Evolutionary conservation across 2,329 filamentous ascomycete species (phyloP), one percentile per base, ranked within the genome.

Genomic region (Bisporella sp.): DNA sequence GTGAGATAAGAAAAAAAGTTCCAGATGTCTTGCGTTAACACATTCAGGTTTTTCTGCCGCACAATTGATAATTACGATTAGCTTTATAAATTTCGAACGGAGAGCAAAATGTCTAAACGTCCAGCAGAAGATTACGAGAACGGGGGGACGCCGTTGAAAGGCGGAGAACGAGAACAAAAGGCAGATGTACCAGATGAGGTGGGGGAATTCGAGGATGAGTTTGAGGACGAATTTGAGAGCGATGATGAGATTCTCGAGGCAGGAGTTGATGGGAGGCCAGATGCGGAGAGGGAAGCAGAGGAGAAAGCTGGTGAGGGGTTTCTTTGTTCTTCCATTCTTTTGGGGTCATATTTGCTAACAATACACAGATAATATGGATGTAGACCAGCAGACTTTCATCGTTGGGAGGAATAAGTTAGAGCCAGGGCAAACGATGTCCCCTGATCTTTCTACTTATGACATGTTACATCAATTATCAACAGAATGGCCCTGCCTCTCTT

Each of bases 401-500:
- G 90, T 95, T 59, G 93, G 93, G 57, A 82, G 93, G 63, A 89
- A 90, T 68, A 92, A 93, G 73, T 79, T 97, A 56, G 89, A 89
- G 57, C 84, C 89, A 9, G 92, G 90, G 61, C 90, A 97, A 74
- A 91, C 89, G 5, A 79, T 99, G 50, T 83, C 90, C 4, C 92
- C 93, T 11, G 93, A 99, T 70, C 77, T 88, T 52, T 89, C 87
- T n/a, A 92, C 92, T 5, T 99, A 99, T 73, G 87, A 96, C 68
- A 95, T 99, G 90, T 82, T 99, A 53, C 93, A 99, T 75, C 89
- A 83, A 54, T 79, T 99, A 57, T 93, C 87, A 69, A 91, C 91
- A 6, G 90, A 90, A 1, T 99, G 93, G 93, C 93, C 93, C 3
- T 99, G 93, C 67, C 79, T 99, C 12, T 97, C 92, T 2, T 96